Evolutionary conservation across 2,329 filamentous ascomycete genomes (phyloP).

Genomic region (Chrysoporthe puriensis): DNA sequence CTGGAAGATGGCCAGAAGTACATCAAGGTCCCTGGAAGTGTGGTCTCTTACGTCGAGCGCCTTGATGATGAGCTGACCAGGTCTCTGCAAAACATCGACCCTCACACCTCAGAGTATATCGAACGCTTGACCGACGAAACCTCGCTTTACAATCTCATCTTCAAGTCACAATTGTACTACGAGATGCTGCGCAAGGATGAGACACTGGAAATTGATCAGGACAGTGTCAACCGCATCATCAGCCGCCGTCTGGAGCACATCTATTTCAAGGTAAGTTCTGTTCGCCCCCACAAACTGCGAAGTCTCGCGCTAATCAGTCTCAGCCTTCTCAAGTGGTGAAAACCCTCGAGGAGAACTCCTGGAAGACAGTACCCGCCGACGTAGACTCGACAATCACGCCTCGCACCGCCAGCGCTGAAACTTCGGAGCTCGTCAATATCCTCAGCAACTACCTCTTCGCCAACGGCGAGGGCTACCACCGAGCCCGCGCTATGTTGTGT

Average conservation of each 20-base stretch:
- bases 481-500: constrained; percentile 95
- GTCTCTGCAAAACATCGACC: constrained; percentile 96
- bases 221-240: constrained; percentile 87
- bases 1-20: constrained; percentile 75
- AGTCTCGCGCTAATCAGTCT: constrained; percentile 31
- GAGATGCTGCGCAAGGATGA: constrained; percentile 75
- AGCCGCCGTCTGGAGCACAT: constrained; percentile 95
- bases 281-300: constrained; percentile 33
- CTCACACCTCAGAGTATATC: constrained; percentile 98
- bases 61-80: constrained; percentile 96
- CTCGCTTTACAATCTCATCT: constrained; percentile 87
- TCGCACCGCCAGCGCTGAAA: constrained; percentile 68
- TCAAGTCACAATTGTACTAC: constrained; percentile 85
- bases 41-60: constrained; percentile 92
- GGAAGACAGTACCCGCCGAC: constrained; percentile 73
- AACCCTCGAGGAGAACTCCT: constrained; percentile 92
- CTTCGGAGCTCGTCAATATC: constrained; percentile 75
- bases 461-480: constrained; percentile 93
- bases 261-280: constrained; percentile 81
- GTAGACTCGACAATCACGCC: constrained; percentile 83
- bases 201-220: constrained; percentile 76
- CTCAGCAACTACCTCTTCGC: constrained; percentile 95
- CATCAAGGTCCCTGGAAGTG: constrained; percentile 89
- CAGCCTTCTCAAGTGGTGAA: constrained; percentile 87
- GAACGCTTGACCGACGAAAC: constrained; percentile 92